Conservation (phyloP, 352 stramenopile genomes). For the Phytopythium montanum region DNA sequence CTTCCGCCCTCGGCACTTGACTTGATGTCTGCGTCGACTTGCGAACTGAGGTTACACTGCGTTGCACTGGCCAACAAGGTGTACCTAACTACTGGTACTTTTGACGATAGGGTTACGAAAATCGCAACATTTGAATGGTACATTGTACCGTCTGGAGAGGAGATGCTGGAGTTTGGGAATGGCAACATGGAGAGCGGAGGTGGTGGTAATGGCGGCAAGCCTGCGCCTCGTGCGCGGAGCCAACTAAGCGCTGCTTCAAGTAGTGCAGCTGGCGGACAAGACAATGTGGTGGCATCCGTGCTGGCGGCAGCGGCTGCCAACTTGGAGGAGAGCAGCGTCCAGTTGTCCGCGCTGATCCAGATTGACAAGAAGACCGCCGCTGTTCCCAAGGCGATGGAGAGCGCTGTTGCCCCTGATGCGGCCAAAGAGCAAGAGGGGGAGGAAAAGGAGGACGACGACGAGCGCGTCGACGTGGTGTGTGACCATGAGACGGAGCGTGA, state of each 20-base stretch:
- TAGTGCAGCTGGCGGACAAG: not conserved
- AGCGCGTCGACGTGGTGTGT: not conserved
- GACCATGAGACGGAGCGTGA: not conserved
- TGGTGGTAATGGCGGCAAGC: not conserved
- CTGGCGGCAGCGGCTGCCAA: not conserved
- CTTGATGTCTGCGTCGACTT: slow-evolving; percentile 3
- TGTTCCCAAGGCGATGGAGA: not conserved
- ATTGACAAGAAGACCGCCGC: not conserved
- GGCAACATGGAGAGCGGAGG: not conserved
- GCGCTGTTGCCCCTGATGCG: not conserved
- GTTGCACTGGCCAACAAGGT: too few relatives aligned
- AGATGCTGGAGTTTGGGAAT: not conserved
- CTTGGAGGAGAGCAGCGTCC: not conserved
- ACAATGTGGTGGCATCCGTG: not conserved
- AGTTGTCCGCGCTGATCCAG: not conserved
- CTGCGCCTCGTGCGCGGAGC: not conserved
- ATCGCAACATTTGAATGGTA: not conserved
- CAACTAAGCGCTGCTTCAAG: not conserved
- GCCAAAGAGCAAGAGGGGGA: not conserved
- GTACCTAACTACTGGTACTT: too few relatives aligned
- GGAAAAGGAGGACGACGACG: not conserved
- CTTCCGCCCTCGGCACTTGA: not conserved
- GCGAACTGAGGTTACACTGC: not conserved
- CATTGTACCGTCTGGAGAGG: not conserved
- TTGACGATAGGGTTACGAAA: too few relatives aligned